phyloP scores from a whole-genome alignment of 495 filamentous ascomycete species.

The Aspergillus ostianus region DNA sequence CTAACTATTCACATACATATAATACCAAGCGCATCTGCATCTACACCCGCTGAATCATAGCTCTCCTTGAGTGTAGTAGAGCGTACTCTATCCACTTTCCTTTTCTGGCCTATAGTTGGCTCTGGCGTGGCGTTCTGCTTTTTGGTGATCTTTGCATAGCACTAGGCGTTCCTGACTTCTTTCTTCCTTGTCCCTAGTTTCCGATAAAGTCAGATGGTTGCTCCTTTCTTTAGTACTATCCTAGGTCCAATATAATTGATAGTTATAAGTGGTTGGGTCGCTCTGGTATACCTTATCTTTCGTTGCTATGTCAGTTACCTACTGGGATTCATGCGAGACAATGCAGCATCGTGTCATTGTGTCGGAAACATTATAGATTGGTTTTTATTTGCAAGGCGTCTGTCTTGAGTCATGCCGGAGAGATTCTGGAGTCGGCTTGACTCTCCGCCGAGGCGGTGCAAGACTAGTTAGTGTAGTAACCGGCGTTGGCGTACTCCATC shows the following conservation, averaged over 20 bases:
- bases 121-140: constrained; percentile 14
- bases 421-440: neutral
- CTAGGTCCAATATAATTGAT: neutral
- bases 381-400: neutral
- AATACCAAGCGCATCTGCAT: constrained; percentile 3
- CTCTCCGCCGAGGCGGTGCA: neutral
- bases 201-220: neutral
- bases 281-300: too few relatives aligned
- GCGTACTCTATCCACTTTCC: neutral
- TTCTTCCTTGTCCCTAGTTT: neutral
- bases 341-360: too few relatives aligned
- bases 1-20: neutral
- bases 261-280: neutral
- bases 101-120: constrained; percentile 4
- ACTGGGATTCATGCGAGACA: too few relatives aligned
- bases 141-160: constrained; percentile 16
- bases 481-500: too few relatives aligned
- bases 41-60: neutral
- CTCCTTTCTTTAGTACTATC: neutral
- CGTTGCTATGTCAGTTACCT: too few relatives aligned
- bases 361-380: too few relatives aligned
- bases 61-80: neutral
- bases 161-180: constrained; percentile 10
- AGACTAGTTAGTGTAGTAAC: neutral
- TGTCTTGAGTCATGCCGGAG: too few relatives aligned